Evolutionary conservation across 176 grass and related monocot genomes (phyloP).

Genomic region (Eragrostis nindensis): DNA sequence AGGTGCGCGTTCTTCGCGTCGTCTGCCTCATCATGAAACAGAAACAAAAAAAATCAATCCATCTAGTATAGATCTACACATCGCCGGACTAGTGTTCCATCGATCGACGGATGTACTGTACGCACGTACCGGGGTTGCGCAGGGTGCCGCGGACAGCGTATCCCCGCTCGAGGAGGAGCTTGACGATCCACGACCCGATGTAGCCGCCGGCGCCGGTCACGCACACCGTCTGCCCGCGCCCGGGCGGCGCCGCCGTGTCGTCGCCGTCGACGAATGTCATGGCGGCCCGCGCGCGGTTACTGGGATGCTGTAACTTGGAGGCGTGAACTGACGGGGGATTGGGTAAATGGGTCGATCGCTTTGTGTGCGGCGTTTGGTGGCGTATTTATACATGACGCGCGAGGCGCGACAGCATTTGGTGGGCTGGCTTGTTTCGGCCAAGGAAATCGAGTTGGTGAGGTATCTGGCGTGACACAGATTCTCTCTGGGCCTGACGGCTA

Average conservation of each 20-base stretch:
- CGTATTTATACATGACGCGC: slow-evolving; percentile 15
- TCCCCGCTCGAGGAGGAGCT: slow-evolving; percentile 58
- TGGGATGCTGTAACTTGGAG: neutral
- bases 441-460: neutral
- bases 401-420: neutral
- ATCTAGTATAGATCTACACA: neutral
- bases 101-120: neutral
- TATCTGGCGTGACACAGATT: neutral
- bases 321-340: neutral
- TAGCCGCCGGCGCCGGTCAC: slow-evolving; percentile 77
- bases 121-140: slow-evolving; percentile 52
- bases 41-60: neutral
- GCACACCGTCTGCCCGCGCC: slow-evolving; percentile 59
- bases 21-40: slow-evolving; percentile 20
- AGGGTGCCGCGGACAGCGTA: slow-evolving; percentile 71
- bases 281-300: neutral
- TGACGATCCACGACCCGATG: slow-evolving; percentile 76
- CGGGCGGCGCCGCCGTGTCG: neutral
- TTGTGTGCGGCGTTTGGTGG: neutral
- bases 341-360: neutral
- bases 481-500: neutral
- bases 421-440: neutral
- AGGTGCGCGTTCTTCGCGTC: slow-evolving; percentile 86
- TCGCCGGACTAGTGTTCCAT: too few relatives aligned
- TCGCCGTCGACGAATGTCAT: slow-evolving; percentile 2